Evolutionary conservation across 495 filamentous ascomycete species (phyloP).

Genomic region (Aspergillus heteromorphus): DNA sequence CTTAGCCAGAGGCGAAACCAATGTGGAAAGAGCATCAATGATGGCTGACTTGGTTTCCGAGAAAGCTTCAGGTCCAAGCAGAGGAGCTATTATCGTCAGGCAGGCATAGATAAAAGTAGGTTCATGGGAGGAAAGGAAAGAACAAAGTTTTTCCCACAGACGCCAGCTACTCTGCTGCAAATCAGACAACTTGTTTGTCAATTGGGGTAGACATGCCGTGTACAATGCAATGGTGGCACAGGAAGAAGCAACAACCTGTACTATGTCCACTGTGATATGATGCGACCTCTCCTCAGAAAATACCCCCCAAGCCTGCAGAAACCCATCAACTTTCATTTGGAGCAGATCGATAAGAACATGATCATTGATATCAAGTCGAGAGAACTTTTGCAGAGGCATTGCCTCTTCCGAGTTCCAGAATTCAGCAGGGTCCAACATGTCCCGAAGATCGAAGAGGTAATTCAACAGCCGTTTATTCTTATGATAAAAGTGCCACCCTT

Average conservation of each 20-base stretch:
- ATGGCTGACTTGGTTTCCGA: constrained; percentile 10
- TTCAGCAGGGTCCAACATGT: constrained; percentile 20
- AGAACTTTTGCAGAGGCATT: constrained; percentile 18
- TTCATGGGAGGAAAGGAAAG: constrained; percentile 27
- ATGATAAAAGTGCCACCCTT: constrained; percentile 33
- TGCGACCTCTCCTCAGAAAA: constrained; percentile 36
- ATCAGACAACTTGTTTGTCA: constrained; percentile 20
- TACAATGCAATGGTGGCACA: constrained; percentile 34
- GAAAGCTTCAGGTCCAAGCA: constrained; percentile 22
- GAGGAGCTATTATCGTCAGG: constrained; percentile 28
- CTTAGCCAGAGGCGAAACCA: constrained; percentile 26
- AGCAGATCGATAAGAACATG: constrained; percentile 40
- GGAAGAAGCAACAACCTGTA: constrained; percentile 44
- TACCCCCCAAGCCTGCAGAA: constrained; percentile 40
- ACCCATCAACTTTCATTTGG: constrained; percentile 37
- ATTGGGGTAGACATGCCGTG: constrained; percentile 29
- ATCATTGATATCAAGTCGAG: constrained; percentile 36
- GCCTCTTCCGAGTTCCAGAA: constrained; percentile 23
- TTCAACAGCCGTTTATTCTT: constrained; percentile 28
- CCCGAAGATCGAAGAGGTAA: constrained; percentile 32
- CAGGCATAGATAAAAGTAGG: constrained; percentile 26
- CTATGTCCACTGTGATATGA: constrained; percentile 40
- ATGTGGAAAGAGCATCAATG: constrained; percentile 17
- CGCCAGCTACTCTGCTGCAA: constrained; percentile 26
- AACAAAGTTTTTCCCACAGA: constrained; percentile 35